Conservation (phyloP, 306 rosid genomes). For the Inga leiocalycina region DNA sequence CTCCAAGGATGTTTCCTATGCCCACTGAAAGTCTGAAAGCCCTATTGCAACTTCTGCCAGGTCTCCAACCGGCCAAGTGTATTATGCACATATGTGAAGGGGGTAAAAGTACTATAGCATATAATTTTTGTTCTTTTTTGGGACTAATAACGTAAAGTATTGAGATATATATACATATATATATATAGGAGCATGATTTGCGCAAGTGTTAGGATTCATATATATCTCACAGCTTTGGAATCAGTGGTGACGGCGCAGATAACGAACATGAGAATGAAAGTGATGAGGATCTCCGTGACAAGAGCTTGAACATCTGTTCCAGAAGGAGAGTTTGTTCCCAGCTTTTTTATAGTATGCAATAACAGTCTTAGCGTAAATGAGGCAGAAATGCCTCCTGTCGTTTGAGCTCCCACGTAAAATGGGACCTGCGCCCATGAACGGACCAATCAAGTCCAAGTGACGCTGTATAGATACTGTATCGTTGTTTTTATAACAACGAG, state of each 20-base stretch:
- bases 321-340: conserved; percentile 71
- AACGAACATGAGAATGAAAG: conserved; percentile 74
- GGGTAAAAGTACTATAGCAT: background rate
- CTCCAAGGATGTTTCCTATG: conserved; percentile 80
- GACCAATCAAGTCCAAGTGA: background rate
- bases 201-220: background rate
- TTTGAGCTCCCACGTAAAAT: conserved; percentile 68
- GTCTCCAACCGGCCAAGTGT: conserved; percentile 53
- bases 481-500: too few species aligned
- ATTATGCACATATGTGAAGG: background rate
- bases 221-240: conserved; percentile 62
- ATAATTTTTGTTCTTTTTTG: background rate
- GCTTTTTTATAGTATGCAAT: conserved; percentile 49
- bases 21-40: conserved; percentile 56
- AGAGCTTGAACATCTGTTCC: conserved; percentile 64
- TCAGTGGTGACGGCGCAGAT: conserved; percentile 78
- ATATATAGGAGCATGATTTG: background rate
- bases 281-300: conserved; percentile 58
- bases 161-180: background rate
- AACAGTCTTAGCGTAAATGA: conserved; percentile 53
- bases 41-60: conserved; percentile 85
- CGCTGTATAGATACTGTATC: too few species aligned
- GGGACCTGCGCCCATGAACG: conserved; percentile 61
- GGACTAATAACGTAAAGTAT: background rate
- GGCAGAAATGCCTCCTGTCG: conserved; percentile 70